phyloP scores from a whole-genome alignment of 2,329 filamentous ascomycete genomes.

The Ploettnerulaceae sp. region DNA sequence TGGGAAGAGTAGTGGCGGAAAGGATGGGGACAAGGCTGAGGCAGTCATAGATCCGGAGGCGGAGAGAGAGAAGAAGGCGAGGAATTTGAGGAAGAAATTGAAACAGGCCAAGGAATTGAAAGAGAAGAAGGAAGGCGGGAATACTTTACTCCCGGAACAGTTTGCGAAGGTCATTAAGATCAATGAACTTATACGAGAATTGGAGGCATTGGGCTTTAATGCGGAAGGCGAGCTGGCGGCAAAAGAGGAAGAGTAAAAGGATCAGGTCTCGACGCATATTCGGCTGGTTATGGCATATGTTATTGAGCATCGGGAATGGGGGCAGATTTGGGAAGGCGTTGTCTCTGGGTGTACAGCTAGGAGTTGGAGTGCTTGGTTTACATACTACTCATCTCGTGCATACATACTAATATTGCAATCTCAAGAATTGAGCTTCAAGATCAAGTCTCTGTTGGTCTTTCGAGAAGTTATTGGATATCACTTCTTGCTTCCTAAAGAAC shows the following conservation, averaged over 20 bases:
- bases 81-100: conserved; percentile 89
- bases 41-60: conserved; percentile 61
- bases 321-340: conserved; percentile 1
- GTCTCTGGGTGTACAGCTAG: background rate
- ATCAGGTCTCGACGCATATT: background rate
- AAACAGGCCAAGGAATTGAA: conserved; percentile 88
- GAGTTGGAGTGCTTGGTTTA: conserved; percentile 3
- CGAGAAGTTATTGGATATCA: no score
- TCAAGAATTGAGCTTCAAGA: background rate
- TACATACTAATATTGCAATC: background rate
- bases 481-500: no score
- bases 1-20: conserved; percentile 16
- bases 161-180: conserved; percentile 98
- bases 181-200: conserved; percentile 82
- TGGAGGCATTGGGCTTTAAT: conserved; percentile 82
- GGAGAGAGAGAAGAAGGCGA: conserved; percentile 87
- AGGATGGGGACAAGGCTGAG: conserved; percentile 30
- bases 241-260: conserved; percentile 19
- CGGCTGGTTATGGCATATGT: background rate
- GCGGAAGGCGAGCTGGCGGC: conserved; percentile 63
- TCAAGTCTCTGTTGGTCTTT: no score
- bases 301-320: background rate
- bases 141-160: conserved; percentile 82
- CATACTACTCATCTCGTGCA: background rate
- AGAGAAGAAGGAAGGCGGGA: conserved; percentile 84